Conservation (phyloP, 306 rosid species). For the Citrullus colocynthis region DNA sequence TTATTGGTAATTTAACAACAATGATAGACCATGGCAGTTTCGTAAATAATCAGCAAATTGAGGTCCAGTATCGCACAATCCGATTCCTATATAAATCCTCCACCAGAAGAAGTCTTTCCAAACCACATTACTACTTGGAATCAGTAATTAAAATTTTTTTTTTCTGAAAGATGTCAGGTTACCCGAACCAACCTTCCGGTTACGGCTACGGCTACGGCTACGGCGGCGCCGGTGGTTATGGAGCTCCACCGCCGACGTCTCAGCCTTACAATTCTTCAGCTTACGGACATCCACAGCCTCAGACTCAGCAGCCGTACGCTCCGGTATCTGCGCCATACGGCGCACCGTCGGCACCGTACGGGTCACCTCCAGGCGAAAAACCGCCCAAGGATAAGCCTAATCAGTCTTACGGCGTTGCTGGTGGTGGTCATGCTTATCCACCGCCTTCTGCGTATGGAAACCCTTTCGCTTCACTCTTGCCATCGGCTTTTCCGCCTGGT, state of each 20-base stretch:
- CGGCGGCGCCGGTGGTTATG: slow-evolving; percentile 10
- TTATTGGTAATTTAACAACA: neutral
- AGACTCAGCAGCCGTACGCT: slow-evolving; percentile 10
- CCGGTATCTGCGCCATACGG: slow-evolving; percentile 13
- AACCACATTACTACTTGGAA: neutral
- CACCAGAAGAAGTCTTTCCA: neutral
- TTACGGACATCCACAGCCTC: slow-evolving; percentile 10
- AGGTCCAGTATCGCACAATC: neutral
- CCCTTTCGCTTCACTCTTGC: slow-evolving; percentile 63
- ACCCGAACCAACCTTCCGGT: slow-evolving; percentile 26
- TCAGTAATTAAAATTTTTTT: neutral
- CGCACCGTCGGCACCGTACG: slow-evolving; percentile 10
- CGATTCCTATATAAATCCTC: neutral
- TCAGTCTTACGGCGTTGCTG: neutral
- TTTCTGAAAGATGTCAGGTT: slow-evolving; percentile 36
- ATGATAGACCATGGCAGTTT: neutral
- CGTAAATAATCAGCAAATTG: neutral
- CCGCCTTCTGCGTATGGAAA: slow-evolving; percentile 23
- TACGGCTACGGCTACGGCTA: slow-evolving; percentile 24
- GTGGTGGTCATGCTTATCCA: slow-evolving; percentile 24
- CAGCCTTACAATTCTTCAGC: slow-evolving; percentile 11
- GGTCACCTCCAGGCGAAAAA: neutral
- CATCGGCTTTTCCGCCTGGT: slow-evolving; percentile 81
- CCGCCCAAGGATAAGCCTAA: slow-evolving; percentile 38
- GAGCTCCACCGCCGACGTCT: slow-evolving; percentile 9